Evolutionary conservation across 345 rosid species (phyloP).

Genomic region (Gynandropsis gynandra): DNA sequence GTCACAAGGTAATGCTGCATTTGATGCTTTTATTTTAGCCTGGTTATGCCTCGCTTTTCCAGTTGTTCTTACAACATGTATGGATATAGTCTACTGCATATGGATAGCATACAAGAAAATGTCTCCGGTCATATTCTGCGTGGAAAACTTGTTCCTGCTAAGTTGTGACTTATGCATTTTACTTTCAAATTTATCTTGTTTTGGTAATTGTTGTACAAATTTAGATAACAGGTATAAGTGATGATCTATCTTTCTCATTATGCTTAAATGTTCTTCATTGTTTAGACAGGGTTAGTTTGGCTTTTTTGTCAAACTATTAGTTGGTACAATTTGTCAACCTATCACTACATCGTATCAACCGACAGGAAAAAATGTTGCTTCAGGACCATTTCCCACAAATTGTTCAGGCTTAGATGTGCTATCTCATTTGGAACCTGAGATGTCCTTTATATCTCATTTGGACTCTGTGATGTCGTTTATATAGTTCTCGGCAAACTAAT

Average conservation of each 20-base stretch:
- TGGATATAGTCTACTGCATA: slow-evolving; percentile 1
- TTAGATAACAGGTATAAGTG: not conserved
- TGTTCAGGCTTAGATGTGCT: no score
- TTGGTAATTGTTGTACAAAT: not conserved
- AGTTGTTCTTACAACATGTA: not conserved
- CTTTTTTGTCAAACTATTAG: no score
- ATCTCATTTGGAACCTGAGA: not conserved
- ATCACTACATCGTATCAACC: no score
- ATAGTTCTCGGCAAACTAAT: slow-evolving; percentile 11
- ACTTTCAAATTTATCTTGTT: not conserved
- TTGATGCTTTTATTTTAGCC: not conserved
- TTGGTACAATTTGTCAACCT: no score
- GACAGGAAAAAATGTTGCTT: no score
- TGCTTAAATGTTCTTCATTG: no score
- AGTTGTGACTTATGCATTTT: slow-evolving; percentile 2
- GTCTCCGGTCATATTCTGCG: not conserved
- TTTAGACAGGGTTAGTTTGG: no score
- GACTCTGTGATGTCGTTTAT: not conserved
- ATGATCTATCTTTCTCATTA: no score
- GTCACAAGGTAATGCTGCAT: slow-evolving; percentile 70
- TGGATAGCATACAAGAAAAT: not conserved
- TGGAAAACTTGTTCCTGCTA: not conserved
- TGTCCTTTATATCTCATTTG: not conserved
- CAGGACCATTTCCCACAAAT: no score
- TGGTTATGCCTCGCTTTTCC: no score